A percentile compares a stretch with the other conserved stretches of the same genome.
These are phyloP conservation scores for Microsporum canis DNA, from an alignment of 2,329 filamentous ascomycete species.

Conservation along the genomic window DNA sequence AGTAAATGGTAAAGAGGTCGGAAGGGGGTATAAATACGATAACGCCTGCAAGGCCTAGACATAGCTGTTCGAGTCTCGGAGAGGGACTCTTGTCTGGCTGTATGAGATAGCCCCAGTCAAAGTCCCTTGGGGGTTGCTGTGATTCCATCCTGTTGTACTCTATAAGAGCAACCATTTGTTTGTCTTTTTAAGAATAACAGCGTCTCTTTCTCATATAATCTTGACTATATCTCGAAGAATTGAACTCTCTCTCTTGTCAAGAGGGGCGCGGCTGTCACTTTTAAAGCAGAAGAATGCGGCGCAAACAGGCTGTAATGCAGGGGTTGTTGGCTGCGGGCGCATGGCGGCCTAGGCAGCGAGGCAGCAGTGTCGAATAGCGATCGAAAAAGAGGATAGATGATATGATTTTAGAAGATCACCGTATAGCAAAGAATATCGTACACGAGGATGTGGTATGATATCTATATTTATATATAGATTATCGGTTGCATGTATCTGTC, in stretches of 20 bases:
- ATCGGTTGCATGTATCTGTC: neutral
- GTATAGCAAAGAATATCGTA: neutral
- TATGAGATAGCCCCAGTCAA: constrained; percentile 52
- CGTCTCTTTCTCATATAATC: neutral
- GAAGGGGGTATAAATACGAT: constrained; percentile 45
- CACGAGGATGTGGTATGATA: neutral
- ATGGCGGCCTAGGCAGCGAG: constrained; percentile 1
- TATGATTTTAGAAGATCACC: neutral
- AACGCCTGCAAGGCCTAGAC: constrained; percentile 56
- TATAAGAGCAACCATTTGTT: constrained; percentile 7
- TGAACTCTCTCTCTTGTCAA: neutral
- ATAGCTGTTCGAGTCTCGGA: constrained; percentile 53
- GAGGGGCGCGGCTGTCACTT: neutral
- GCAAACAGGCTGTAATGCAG: neutral
- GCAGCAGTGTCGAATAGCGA: neutral
- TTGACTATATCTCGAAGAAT: neutral
- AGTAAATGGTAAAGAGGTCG: neutral
- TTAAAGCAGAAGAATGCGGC: neutral
- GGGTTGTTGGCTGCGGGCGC: neutral
- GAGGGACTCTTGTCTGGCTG: constrained; percentile 57
- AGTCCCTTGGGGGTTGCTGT: constrained; percentile 24
- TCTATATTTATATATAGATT: neutral
- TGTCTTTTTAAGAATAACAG: neutral
- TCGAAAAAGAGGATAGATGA: neutral
- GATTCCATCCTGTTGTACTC: constrained; percentile 17